Base-by-base conservation (phyloP, 768 basidiomycete genomes). In the Leucosporidium creatinivorum region DNA sequence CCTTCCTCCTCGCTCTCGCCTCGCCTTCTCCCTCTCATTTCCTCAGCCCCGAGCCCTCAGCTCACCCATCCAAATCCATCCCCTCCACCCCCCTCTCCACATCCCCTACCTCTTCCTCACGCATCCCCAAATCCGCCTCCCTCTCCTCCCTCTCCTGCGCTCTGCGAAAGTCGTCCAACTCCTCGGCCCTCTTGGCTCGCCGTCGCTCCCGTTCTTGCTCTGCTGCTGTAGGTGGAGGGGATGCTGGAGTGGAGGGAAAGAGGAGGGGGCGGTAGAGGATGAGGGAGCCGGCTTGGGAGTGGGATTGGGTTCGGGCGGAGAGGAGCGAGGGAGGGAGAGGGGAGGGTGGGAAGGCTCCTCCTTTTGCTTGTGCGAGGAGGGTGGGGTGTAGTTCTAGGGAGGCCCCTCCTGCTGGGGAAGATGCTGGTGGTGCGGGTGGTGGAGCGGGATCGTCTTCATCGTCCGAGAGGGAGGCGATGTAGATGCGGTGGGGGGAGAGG, bases 381-480 rank as follows among this genome's bases (percentile, higher is more conserved):
- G 44, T 23, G 36, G 12, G 36, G 36, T 28, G 17, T 6, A 33
- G 33, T 28, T 44, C 10, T 28, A 31, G 19, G 4, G 33, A 5
- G 5, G 33, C 33, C 10, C 33, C 33, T 4, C 33, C 33, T 33
- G 39, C 48, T 25, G 23, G 51, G 33, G 17, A 50, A 31, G 54
- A 44, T 9, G 39, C 39, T 2, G 39, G 39, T 13, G 39, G 10
- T 9, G 39, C 8, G 15, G 39, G 39, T 2, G 39, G 39, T 9
- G 39, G 39, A 44, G 15, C 10, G 8, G 26, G 52, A 4, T 60
- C 39, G 58, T 59, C 58, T 13, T 47, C 49, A 26, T 51, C 49
- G 36, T 44, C 66, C 2, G 58, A 58, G 25, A 72, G 67, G 1
- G 70, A 72, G 15, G 67, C 57, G 49, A 72, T 67, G 59, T 72